Evolutionary conservation across 2,329 filamentous ascomycete species (phyloP).

Genomic region (Dryadomyces sulphureus): DNA sequence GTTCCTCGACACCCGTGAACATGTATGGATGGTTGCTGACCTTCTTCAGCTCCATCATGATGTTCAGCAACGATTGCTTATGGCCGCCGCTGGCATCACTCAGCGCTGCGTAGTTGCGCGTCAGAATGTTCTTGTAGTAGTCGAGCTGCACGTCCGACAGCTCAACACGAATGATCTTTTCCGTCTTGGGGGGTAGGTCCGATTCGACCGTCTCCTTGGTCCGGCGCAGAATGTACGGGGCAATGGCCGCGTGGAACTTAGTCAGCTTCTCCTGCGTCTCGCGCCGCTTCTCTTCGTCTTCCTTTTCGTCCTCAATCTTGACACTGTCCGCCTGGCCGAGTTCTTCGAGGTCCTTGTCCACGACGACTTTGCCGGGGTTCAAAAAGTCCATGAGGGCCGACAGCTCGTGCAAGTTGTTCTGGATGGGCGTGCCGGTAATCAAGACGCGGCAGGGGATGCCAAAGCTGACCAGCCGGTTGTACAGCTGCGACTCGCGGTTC

Average conservation of each 20-base stretch:
- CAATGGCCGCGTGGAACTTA: slow-evolving; percentile 71
- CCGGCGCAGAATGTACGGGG: slow-evolving; percentile 85
- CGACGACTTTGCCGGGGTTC: slow-evolving; percentile 82
- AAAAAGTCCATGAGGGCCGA: slow-evolving; percentile 90
- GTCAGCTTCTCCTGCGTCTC: slow-evolving; percentile 78
- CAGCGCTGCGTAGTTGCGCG: slow-evolving; percentile 85
- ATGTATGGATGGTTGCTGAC: slow-evolving; percentile 98
- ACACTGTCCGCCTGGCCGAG: slow-evolving; percentile 35
- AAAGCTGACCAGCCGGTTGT: slow-evolving; percentile 72
- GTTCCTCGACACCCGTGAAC: slow-evolving; percentile 87
- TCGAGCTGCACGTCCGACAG: slow-evolving; percentile 91
- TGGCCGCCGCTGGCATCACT: slow-evolving; percentile 82
- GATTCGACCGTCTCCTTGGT: slow-evolving; percentile 97
- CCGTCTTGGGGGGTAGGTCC: slow-evolving; percentile 88
- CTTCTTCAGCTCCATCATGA: slow-evolving; percentile 99
- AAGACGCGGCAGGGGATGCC: slow-evolving; percentile 77
- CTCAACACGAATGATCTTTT: slow-evolving; percentile 97
- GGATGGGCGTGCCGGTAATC: slow-evolving; percentile 93
- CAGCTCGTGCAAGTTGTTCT: slow-evolving; percentile 89
- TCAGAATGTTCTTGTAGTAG: slow-evolving; percentile 98
- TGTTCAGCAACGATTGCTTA: slow-evolving; percentile 90
- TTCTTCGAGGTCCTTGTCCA: slow-evolving; percentile 80
- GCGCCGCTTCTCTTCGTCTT: slow-evolving; percentile 34
- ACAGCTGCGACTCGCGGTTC: slow-evolving; percentile 89
- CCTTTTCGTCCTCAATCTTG: slow-evolving; percentile 15